Evolutionary conservation across 2,329 filamentous ascomycete genomes (phyloP), one percentile per base, ranked within the genome.

Genomic region (Amauroascus niger): DNA sequence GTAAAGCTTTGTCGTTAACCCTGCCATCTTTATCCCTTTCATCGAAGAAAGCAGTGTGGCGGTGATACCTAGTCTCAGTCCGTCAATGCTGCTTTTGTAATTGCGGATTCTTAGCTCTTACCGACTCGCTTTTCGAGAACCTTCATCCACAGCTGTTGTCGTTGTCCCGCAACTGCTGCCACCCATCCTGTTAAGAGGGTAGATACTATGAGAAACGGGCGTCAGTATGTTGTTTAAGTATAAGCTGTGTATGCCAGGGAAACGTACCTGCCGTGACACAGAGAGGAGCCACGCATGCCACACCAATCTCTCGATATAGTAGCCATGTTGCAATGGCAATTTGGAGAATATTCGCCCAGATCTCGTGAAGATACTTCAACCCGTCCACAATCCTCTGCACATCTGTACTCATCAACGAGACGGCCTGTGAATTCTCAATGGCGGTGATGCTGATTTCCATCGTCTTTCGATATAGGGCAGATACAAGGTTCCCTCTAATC

Each of bases 21-120:
- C 71, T 1, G 67, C 67, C 37, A 73, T 69, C 52, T 69, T 71
- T 16, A 74, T 57, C 33, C 63, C 59, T 55, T 72, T 73, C 64
- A 74, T 72, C 55, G 62, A 63, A 2, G 62, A 58, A 39, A 72
- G 66, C n/a, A 65, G 60, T 1, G 56, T 63, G 22, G 64, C 59
- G 2, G 62, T 67, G 24, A 64, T 44, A 13, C 60, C 62, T 55
- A 4, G 26, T 30, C 5, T 30, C 5, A 4, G 26, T 30, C 26
- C 4, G 26, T 30, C 26, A 30, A 30, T 30, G 5, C 26, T 30
- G 26, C n/a, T 30, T 9, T 30, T 30, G 9, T 30, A 30, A 30
- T 5, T 9, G 5, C 9, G 26, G 26, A 30, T 30, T 4, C 9
- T 30, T 30, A 30, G 26, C 26, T 30, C 26, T 9, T 30, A 30